phyloP scores from a whole-genome alignment of 371 early-diverging fungal species.

The Capillidium rhysosporum region DNA sequence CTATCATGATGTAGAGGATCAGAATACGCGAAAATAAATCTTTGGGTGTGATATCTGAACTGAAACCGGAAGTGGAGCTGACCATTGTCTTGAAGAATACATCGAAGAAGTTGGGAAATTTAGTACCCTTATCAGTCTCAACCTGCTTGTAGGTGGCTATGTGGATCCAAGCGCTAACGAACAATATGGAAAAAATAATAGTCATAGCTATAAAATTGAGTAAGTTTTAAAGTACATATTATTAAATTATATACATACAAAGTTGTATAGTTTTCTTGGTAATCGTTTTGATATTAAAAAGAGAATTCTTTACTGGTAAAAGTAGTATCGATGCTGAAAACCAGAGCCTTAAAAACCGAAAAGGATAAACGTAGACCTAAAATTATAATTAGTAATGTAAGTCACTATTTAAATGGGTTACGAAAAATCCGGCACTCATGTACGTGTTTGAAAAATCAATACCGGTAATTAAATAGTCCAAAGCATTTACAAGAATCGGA shows the following conservation, averaged over 20 bases:
- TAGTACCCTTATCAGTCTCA: constrained; percentile 11
- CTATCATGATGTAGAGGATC: constrained; percentile 38
- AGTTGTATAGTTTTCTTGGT: constrained; percentile 28
- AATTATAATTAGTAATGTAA: neutral
- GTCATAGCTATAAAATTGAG: constrained; percentile 6
- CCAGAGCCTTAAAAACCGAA: constrained; percentile 40
- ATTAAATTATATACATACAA: constrained; percentile 1
- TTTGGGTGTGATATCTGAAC: constrained; percentile 34
- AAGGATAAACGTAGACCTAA: constrained; percentile 33
- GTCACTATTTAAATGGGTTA: neutral
- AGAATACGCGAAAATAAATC: constrained; percentile 28
- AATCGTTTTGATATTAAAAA: constrained; percentile 22
- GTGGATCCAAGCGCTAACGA: constrained; percentile 40
- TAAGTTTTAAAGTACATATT: neutral
- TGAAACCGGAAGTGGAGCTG: constrained; percentile 27
- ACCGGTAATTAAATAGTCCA: constrained; percentile 9
- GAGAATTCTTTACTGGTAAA: constrained; percentile 27
- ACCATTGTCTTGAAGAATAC: constrained; percentile 35
- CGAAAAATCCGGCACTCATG: constrained; percentile 22
- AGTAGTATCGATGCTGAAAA: constrained; percentile 19
- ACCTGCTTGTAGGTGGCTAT: constrained; percentile 23
- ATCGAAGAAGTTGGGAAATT: constrained; percentile 33
- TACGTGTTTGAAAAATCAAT: constrained; percentile 17
- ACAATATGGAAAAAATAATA: constrained; percentile 30
- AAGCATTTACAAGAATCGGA: constrained; percentile 18